phyloP scores from a whole-genome alignment of 805 yeast genomes.

The Wickerhamomyces kurtzmanii region DNA sequence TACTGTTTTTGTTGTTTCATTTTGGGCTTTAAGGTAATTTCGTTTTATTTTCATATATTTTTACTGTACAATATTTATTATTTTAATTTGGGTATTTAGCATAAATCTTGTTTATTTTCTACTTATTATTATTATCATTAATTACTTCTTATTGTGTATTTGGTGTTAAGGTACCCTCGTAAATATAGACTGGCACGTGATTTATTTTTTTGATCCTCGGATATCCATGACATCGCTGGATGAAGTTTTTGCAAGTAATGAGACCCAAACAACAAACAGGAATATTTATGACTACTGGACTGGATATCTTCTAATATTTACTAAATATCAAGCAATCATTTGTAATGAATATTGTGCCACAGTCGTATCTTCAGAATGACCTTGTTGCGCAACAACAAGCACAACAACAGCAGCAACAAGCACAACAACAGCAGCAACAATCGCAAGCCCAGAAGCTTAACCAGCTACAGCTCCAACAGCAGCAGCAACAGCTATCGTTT shows the following conservation, averaged over 20 bases:
- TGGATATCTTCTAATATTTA: conserved; percentile 11
- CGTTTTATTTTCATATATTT: conserved; percentile 9
- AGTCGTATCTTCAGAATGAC: conserved; percentile 5
- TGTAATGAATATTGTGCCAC: too few species aligned
- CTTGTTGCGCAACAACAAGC: conserved; percentile 3
- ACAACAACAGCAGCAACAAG: conserved; percentile 4
- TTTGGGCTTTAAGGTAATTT: conserved; percentile 19
- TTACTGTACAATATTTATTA: neutral
- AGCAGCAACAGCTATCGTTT: conserved; percentile 14
- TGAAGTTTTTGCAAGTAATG: conserved; percentile 11
- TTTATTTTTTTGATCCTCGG: too few species aligned
- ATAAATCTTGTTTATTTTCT: conserved; percentile 1
- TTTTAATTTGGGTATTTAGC: conserved; percentile 5
- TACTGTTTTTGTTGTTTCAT: conserved; percentile 18
- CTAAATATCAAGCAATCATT: conserved; percentile 4
- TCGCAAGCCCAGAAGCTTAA: conserved; percentile 6
- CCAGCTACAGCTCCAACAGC: conserved; percentile 10
- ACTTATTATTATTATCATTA: too few species aligned
- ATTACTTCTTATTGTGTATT: too few species aligned
- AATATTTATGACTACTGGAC: conserved; percentile 7
- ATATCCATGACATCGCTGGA: conserved; percentile 10
- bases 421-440: conserved; percentile 10
- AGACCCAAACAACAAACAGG: conserved; percentile 9
- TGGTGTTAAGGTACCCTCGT: too few species aligned
- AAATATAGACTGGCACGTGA: too few species aligned